Evolutionary conservation across 306 rosid genomes (phyloP).

Genomic region (Quercus gilva): DNA sequence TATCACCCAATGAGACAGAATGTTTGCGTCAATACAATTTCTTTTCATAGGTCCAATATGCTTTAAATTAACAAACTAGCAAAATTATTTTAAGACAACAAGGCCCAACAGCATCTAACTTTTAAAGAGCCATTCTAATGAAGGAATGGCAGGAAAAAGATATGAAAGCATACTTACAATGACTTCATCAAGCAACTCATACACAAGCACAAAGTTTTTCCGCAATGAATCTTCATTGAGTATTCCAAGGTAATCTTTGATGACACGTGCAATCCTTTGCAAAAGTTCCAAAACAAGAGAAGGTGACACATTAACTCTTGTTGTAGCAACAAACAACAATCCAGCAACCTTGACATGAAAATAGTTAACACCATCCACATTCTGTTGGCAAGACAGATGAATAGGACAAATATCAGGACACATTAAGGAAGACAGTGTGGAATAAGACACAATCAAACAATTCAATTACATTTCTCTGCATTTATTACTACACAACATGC

Average conservation of each 20-base stretch:
- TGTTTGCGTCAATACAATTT: not conserved
- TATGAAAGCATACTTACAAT: conserved; percentile 51
- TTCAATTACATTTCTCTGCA: not conserved
- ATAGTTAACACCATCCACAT: conserved; percentile 87
- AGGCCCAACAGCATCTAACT: not conserved
- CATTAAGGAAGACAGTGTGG: not conserved
- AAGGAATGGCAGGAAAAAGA: conserved; percentile 1
- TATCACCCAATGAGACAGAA: not conserved
- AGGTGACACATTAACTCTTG: conserved; percentile 74
- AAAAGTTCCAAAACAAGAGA: conserved; percentile 84
- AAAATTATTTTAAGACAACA: not conserved
- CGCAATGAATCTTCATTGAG: conserved; percentile 88
- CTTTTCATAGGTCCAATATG: not conserved
- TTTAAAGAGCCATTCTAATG: conserved; percentile 3
- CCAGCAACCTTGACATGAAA: conserved; percentile 95
- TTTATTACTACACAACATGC: not conserved
- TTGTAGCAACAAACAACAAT: conserved; percentile 78
- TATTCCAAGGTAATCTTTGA: conserved; percentile 90
- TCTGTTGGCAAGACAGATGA: conserved; percentile 34
- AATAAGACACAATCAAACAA: not conserved
- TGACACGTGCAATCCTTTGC: conserved; percentile 81
- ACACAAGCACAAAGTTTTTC: conserved; percentile 90
- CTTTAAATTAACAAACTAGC: not conserved
- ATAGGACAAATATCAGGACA: conserved; percentile 8
- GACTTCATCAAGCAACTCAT: conserved; percentile 91